A percentile compares a stretch with the other conserved stretches of the same genome.
Conservation (phyloP, 345 rosid genomes). For the Hypericum perforatum region DNA sequence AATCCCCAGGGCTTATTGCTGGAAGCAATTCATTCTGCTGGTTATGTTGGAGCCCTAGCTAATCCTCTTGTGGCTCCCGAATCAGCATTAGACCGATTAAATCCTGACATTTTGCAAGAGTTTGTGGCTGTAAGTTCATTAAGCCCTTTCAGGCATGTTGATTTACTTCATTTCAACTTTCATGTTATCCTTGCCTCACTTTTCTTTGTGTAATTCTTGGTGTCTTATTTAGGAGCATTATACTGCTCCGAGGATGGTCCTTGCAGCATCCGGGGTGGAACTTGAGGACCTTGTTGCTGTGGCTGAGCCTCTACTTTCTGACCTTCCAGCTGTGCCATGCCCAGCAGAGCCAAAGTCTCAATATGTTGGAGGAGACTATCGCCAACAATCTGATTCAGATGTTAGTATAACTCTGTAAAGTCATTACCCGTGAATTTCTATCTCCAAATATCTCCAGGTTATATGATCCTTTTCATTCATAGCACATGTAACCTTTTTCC, state of each 20-base stretch:
- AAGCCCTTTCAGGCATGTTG: background rate
- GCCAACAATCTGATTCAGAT: conserved; percentile 71
- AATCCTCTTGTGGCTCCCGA: conserved; percentile 85
- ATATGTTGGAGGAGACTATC: conserved; percentile 86
- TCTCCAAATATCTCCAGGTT: too few relatives aligned
- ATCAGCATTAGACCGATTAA: conserved; percentile 51
- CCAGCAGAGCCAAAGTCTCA: conserved; percentile 56
- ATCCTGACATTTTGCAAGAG: conserved; percentile 48
- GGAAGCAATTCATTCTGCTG: conserved; percentile 86
- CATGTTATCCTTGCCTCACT: background rate
- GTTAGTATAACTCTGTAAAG: conserved; percentile 24
- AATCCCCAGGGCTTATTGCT: conserved; percentile 65
- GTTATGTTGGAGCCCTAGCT: conserved; percentile 71
- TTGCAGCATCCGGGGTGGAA: conserved; percentile 84
- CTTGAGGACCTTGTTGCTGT: conserved; percentile 63
- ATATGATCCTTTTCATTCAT: background rate
- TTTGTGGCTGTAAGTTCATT: conserved; percentile 57
- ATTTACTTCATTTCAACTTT: background rate
- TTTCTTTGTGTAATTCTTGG: conserved; percentile 7
- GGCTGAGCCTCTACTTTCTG: conserved; percentile 78
- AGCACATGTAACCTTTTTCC: background rate
- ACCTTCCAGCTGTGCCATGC: conserved; percentile 44
- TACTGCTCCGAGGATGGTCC: conserved; percentile 70
- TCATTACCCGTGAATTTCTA: background rate
- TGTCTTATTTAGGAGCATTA: conserved; percentile 51